Evolutionary conservation across 2,329 filamentous ascomycete genomes (phyloP).

Genomic region (Exophiala alcalophila): DNA sequence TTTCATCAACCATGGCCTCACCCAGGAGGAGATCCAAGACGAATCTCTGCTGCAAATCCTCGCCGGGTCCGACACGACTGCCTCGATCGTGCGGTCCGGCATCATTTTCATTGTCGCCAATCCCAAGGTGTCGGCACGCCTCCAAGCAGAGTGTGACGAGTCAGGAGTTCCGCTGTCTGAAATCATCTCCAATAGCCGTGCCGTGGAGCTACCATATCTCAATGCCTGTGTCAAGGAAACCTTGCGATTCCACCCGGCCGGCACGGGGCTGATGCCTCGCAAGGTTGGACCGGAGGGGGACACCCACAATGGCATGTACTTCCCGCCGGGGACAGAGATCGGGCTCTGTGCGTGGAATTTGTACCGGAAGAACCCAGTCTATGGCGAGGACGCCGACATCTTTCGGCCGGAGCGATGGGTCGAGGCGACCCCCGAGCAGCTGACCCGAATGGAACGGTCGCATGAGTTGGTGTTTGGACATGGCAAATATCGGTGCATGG

Average conservation of each 20-base stretch:
- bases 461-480: conserved; percentile 25
- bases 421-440: conserved; percentile 16
- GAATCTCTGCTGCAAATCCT: conserved; percentile 20
- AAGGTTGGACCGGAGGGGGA: conserved; percentile 40
- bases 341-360: conserved; percentile 44
- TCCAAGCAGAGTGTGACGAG: conserved; percentile 25
- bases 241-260: conserved; percentile 33
- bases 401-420: conserved; percentile 47
- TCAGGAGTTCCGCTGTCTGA: not conserved
- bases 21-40: conserved; percentile 12
- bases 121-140: conserved; percentile 7
- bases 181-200: conserved; percentile 5
- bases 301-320: conserved; percentile 38
- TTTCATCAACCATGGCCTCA: conserved; percentile 18
- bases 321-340: conserved; percentile 49
- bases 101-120: conserved; percentile 20
- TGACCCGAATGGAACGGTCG: conserved; percentile 29
- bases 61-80: conserved; percentile 20
- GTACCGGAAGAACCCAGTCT: conserved; percentile 41
- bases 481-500: conserved; percentile 35
- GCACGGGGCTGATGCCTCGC: conserved; percentile 39
- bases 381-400: conserved; percentile 41
- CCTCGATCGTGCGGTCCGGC: conserved; percentile 12
- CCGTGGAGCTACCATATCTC: conserved; percentile 30
- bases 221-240: conserved; percentile 33